Conservation (phyloP, 352 stramenopile species). For the Thraustotheca clavata region DNA sequence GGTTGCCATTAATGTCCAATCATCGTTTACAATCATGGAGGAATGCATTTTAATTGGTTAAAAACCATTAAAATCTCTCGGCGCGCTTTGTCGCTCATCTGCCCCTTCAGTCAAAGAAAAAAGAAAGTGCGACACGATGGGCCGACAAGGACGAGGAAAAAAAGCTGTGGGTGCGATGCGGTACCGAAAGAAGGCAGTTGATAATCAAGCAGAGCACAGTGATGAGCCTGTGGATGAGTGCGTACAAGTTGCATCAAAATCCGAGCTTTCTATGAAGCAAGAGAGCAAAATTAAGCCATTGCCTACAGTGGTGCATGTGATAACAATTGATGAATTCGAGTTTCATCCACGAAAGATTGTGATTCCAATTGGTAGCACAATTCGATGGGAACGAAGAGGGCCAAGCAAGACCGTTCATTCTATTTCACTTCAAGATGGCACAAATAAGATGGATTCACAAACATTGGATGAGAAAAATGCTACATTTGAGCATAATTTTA, state of each 20-base stretch:
- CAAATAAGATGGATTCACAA: not conserved
- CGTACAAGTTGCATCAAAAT: not conserved
- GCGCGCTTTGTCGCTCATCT: not conserved
- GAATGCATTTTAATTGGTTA: conserved; percentile 2
- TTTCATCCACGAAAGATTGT: conserved; percentile 16
- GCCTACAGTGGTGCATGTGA: not conserved
- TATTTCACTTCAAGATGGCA: not conserved
- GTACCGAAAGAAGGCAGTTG: conserved; percentile 18
- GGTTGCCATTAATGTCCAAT: not conserved
- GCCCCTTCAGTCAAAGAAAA: conserved; percentile 12
- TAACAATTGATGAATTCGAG: conserved; percentile 13
- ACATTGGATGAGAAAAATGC: not conserved
- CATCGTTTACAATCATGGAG: not conserved
- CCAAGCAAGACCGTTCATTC: conserved; percentile 12
- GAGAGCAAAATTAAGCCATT: not conserved
- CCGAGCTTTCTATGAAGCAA: no score
- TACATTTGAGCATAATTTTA: conserved; percentile 17
- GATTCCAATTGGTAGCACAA: conserved; percentile 4
- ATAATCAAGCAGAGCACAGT: not conserved
- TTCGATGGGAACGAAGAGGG: conserved; percentile 1
- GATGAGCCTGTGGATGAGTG: not conserved
- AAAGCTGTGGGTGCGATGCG: not conserved
- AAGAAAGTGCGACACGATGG: conserved; percentile 10
- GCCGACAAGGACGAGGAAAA: not conserved
- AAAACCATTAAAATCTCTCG: conserved; percentile 4